Evolutionary conservation across 129 eudicot genomes (phyloP).

Genomic region (Saussurea involucrata): DNA sequence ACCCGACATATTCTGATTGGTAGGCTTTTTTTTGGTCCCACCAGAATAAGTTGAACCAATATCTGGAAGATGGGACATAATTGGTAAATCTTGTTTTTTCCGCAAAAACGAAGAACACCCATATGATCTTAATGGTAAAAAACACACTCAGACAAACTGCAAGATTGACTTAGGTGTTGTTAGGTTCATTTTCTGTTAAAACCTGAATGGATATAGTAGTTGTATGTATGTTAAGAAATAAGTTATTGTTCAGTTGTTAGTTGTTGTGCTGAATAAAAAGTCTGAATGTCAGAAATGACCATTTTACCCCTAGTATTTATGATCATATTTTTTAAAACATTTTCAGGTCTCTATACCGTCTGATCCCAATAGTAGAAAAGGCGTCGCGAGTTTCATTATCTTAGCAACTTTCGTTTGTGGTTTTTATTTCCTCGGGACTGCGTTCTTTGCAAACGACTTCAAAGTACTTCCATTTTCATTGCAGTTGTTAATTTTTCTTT

Average conservation of each 20-base stretch:
- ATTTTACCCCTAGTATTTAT: not conserved
- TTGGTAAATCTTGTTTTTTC: too few species aligned
- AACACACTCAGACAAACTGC: not conserved
- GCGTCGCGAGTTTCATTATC: conserved; percentile 35
- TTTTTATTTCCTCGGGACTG: conserved; percentile 48
- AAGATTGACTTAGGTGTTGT: not conserved
- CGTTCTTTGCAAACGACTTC: conserved; percentile 43
- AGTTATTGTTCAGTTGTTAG: too few species aligned
- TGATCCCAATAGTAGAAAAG: conserved; percentile 48
- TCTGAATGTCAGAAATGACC: too few species aligned
- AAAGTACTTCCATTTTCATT: conserved; percentile 28
- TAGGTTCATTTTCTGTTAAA: too few species aligned
- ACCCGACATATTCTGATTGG: too few species aligned
- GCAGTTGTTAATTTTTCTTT: not conserved
- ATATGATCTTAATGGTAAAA: not conserved
- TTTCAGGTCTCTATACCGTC: conserved; percentile 44
- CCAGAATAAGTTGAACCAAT: too few species aligned
- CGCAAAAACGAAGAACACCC: not conserved
- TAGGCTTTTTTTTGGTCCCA: too few species aligned
- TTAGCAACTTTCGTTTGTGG: conserved; percentile 43
- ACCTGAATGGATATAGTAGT: too few species aligned
- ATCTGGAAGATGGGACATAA: too few species aligned
- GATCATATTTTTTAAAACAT: not conserved
- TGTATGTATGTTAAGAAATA: too few species aligned
- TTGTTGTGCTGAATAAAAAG: too few species aligned